Base-by-base conservation (phyloP, 345 rosid genomes). In the Trapa bicornis region DNA sequence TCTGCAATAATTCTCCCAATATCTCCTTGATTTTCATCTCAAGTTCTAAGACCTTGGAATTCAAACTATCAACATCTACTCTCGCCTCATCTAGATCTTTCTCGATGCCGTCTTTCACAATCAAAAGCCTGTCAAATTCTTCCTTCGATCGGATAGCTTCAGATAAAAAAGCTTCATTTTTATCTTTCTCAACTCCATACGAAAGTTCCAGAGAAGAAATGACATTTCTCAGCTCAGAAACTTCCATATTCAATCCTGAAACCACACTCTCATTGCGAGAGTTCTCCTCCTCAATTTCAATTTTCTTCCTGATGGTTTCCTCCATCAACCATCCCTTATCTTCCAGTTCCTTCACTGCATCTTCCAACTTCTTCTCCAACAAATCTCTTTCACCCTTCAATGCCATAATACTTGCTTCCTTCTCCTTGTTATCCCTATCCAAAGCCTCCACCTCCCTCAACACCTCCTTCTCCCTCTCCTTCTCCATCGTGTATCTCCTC, bases 81-180 rank as follows among this genome's bases (percentile, higher is more conserved):
- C 67, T 81, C 84, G 86, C 88, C 76, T 72, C 82, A 61, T 42
- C 82, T 37, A 85, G 71, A 17, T 68, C 67, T 62, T 77, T 85
- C 54, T 42, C 67, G 12, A 78, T 77, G 67, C 64, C 68, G 8
- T 83, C 87, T 68, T 71, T 87, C 80, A 81, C 76, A 1, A 74
- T 71, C 54, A 42, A 73, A 61, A 76, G 76, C 63, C 54, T 68
- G 8, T 71, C 70, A 33, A 79, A 62, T 38, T 77, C 73, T 60
- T 70, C 69, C 47, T 69, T 84, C 41, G 71, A 68, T 62, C 57
- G 63, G 12, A 64, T 33, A 69, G 75, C 73, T 74, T 82, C 79
- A 50, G 66, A 57, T 0, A 47, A 47, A 48, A 91, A 68, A 37
- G 56, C 72, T 29, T 68, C 81, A 42, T 67, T 82, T 73, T 74